A percentile compares a stretch with the other conserved stretches of the same genome.
Conservation (phyloP, 371 early-diverging fungal genomes). For the Mortierella sp. region DNA sequence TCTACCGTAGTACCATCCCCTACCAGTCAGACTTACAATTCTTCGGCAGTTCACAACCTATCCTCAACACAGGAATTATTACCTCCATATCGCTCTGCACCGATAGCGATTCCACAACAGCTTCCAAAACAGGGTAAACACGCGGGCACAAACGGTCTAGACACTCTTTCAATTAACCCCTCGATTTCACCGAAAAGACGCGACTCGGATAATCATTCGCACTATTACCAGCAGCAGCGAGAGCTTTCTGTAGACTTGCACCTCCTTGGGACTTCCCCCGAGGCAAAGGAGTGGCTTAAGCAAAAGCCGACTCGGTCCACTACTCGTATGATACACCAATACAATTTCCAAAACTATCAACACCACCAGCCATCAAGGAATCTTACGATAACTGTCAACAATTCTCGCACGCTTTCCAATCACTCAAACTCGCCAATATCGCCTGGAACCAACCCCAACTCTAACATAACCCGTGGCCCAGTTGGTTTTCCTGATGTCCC, state of each 20-base stretch:
- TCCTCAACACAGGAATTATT: constrained; percentile 9
- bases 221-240: constrained; percentile 2
- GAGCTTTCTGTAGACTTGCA: constrained; percentile 10
- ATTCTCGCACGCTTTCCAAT: constrained; percentile 9
- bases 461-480: background rate
- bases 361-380: constrained; percentile 30
- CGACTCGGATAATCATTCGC: constrained; percentile 4
- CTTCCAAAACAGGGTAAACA: constrained; percentile 10
- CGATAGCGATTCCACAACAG: constrained; percentile 16
- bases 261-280: constrained; percentile 28
- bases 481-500: background rate
- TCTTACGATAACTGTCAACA: constrained; percentile 1
- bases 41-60: constrained; percentile 2
- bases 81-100: background rate
- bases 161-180: background rate
- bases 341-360: constrained; percentile 29
- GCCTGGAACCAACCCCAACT: background rate
- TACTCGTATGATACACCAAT: constrained; percentile 37
- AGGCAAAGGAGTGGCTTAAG: constrained; percentile 49
- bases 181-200: background rate
- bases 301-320: constrained; percentile 48
- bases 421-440: background rate
- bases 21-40: constrained; percentile 8
- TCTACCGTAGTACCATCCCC: constrained; percentile 7
- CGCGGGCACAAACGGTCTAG: constrained; percentile 4